Percentiles rank a stretch among this genome's conserved stretches.
Conservation (phyloP, 2,329 filamentous ascomycete genomes). For the Volutella citrinella region DNA sequence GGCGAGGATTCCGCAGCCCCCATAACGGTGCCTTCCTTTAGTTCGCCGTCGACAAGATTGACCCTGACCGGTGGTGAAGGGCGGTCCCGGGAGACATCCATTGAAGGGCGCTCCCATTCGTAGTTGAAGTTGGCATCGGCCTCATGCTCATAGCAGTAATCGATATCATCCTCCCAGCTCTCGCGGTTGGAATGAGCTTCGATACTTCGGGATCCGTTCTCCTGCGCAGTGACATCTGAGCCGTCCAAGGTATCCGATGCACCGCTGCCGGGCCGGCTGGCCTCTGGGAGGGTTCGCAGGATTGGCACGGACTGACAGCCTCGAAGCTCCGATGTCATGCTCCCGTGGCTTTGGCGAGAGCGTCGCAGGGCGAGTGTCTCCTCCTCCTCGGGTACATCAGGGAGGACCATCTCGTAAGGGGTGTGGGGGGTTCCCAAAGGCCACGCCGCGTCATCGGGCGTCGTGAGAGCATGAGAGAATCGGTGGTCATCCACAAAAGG, state of each 20-base stretch:
- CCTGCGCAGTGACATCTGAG: conserved; percentile 30
- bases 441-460: conserved; percentile 42
- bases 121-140: conserved; percentile 66
- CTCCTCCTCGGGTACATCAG: conserved; percentile 63
- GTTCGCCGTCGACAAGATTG: conserved; percentile 21
- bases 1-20: conserved; percentile 21
- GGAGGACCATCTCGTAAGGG: conserved; percentile 43
- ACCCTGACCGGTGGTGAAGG: conserved; percentile 20
- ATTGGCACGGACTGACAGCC: conserved; percentile 55
- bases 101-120: conserved; percentile 59
- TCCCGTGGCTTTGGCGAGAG: conserved; percentile 43
- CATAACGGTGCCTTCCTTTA: conserved; percentile 17
- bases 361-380: conserved; percentile 42
- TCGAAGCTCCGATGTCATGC: conserved; percentile 50
- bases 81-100: conserved; percentile 37
- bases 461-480: conserved; percentile 40
- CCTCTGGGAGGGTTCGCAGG: conserved; percentile 43
- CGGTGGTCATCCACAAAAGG: conserved; percentile 14
- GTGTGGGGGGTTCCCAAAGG: conserved; percentile 27
- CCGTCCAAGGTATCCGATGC: conserved; percentile 52
- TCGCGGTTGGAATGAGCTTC: conserved; percentile 35
- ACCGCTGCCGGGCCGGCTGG: conserved; percentile 43
- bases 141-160: conserved; percentile 69
- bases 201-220: conserved; percentile 9
- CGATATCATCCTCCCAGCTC: conserved; percentile 68